Percentiles rank a stretch among this genome's conserved stretches.
Evolutionary conservation across 192 early-diverging fungal genomes (phyloP).

Genomic region (Coemansia sp.): DNA sequence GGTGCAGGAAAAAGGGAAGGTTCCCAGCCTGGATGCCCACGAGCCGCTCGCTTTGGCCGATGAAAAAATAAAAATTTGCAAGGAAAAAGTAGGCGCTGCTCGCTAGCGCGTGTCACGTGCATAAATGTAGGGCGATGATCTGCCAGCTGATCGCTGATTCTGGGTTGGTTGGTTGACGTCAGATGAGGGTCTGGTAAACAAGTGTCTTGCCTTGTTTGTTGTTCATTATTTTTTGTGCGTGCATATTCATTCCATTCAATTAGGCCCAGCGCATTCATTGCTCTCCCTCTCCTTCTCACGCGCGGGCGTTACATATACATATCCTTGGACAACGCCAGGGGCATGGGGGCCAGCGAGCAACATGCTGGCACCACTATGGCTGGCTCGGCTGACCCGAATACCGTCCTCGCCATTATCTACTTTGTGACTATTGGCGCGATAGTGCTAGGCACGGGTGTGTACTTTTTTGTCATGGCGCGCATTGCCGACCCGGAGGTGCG

Average conservation of each 20-base stretch:
- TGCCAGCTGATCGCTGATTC: background rate
- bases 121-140: constrained; percentile 15
- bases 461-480: constrained; percentile 59
- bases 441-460: constrained; percentile 55
- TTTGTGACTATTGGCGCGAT: constrained; percentile 57
- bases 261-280: background rate
- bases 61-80: constrained; percentile 1
- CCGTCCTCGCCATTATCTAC: constrained; percentile 55
- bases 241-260: background rate
- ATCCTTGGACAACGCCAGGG: background rate
- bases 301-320: no score
- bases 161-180: background rate
- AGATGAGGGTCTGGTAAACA: background rate
- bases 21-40: background rate
- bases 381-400: constrained; percentile 45
- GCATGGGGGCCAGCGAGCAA: constrained; percentile 7
- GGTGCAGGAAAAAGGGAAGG: constrained; percentile 51
- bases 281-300: no score
- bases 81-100: background rate
- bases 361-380: background rate
- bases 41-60: background rate
- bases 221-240: background rate
- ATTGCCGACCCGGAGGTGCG: constrained; percentile 57
- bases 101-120: background rate
- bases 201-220: background rate